phyloP scores from a whole-genome alignment of 140 eudicot species.

The Cichorium intybus region DNA sequence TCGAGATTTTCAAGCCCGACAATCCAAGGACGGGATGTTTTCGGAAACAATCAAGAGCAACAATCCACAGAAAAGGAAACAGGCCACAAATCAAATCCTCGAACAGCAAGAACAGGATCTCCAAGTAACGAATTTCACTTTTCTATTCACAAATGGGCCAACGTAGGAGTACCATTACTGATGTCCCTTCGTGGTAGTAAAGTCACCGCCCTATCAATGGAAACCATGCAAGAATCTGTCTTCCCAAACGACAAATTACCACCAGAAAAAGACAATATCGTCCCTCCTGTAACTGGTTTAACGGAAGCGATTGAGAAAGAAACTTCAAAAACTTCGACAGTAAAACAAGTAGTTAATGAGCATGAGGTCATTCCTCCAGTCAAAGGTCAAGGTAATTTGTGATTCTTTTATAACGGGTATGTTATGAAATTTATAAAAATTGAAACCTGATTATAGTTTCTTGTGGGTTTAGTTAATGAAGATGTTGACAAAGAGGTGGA shows the following conservation, averaged over 20 bases:
- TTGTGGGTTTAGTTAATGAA: slow-evolving; percentile 33
- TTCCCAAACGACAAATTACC: slow-evolving; percentile 18
- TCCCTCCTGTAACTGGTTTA: slow-evolving; percentile 20
- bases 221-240: slow-evolving; percentile 20
- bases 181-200: slow-evolving; percentile 43
- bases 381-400: slow-evolving; percentile 46
- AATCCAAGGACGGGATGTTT: not conserved
- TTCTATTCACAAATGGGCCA: slow-evolving; percentile 92
- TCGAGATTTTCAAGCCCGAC: slow-evolving; percentile 56
- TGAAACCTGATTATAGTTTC: not conserved
- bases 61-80: slow-evolving; percentile 27
- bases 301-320: slow-evolving; percentile 30
- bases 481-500: slow-evolving; percentile 32
- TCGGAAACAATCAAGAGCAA: not conserved
- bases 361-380: slow-evolving; percentile 30
- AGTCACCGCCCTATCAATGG: slow-evolving; percentile 23
- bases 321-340: slow-evolving; percentile 20
- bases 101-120: slow-evolving; percentile 30
- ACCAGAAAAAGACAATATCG: slow-evolving; percentile 16
- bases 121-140: slow-evolving; percentile 62
- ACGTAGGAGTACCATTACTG: slow-evolving; percentile 56
- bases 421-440: not conserved
- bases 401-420: slow-evolving; percentile 9
- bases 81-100: slow-evolving; percentile 24
- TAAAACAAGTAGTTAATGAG: slow-evolving; percentile 21